These are phyloP conservation scores for Chlorella variabilis DNA, from an alignment of 163 green algal genomes.

Conservation along the genomic window DNA sequence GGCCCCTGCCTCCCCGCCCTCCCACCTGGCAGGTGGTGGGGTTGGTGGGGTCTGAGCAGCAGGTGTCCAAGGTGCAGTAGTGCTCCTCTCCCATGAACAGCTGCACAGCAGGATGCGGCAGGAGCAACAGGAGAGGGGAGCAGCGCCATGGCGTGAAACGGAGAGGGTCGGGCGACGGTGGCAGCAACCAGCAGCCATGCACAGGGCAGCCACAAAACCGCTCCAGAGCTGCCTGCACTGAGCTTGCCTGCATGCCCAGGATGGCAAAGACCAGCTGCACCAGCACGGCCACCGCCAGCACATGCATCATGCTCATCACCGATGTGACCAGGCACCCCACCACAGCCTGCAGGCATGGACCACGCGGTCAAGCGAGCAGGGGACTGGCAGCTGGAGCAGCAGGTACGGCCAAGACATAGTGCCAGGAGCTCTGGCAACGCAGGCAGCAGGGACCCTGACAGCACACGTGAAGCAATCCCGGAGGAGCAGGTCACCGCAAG, in stretches of 20 bases:
- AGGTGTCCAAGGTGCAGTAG: not conserved
- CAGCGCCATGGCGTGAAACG: too few relatives aligned
- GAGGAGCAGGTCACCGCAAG: too few relatives aligned
- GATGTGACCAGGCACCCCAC: not conserved
- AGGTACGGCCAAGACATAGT: too few relatives aligned
- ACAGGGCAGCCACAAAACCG: not conserved
- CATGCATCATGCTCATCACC: not conserved
- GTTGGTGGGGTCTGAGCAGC: not conserved
- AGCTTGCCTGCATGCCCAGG: not conserved
- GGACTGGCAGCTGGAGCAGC: too few relatives aligned
- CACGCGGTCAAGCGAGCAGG: not conserved
- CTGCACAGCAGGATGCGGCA: too few relatives aligned
- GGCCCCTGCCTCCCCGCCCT: too few relatives aligned
- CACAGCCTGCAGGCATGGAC: not conserved
- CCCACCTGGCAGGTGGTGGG: not conserved
- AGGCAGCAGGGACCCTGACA: too few relatives aligned
- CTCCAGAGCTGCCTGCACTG: not conserved
- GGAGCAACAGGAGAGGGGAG: too few relatives aligned
- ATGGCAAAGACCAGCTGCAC: constrained; percentile 15
- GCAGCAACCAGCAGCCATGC: too few relatives aligned
- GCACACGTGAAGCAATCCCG: too few relatives aligned
- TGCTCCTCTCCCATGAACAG: not conserved
- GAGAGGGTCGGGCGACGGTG: too few relatives aligned
- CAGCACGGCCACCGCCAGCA: not conserved
- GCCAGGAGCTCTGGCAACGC: too few relatives aligned